Conservation (phyloP, 306 rosid species). For the Hylodesmum podocarpum region DNA sequence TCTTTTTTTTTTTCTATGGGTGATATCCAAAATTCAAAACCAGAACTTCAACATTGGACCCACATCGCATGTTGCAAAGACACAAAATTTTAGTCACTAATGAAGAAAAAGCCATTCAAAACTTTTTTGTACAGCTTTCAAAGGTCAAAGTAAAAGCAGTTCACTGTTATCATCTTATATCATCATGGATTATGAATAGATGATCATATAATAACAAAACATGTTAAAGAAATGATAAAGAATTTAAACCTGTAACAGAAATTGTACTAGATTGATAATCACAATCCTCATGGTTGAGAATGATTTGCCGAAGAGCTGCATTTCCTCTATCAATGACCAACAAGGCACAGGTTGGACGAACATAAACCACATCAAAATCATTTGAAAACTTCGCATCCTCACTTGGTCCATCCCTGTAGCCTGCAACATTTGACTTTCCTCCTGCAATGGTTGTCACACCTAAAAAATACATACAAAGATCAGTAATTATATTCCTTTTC, state of each 20-base stretch:
- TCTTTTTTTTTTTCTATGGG: background rate
- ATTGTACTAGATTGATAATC: conserved; percentile 73
- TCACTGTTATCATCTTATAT: background rate
- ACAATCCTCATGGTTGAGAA: conserved; percentile 85
- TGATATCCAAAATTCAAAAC: background rate
- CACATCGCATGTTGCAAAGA: background rate
- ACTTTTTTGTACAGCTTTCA: background rate
- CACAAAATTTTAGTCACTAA: background rate
- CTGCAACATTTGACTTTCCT: conserved; percentile 87
- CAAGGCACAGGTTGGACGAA: conserved; percentile 80
- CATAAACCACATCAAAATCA: conserved; percentile 86
- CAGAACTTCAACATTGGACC: conserved; percentile 17
- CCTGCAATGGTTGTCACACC: conserved; percentile 98
- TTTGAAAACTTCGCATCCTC: conserved; percentile 97
- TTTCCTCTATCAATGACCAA: conserved; percentile 95
- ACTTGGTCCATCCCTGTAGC: conserved; percentile 95
- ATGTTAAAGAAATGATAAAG: background rate
- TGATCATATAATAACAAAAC: background rate
- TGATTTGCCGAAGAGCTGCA: conserved; percentile 90
- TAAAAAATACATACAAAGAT: conserved; percentile 33
- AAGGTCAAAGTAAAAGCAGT: background rate
- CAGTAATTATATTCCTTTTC: background rate
- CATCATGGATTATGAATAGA: background rate
- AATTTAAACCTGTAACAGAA: conserved; percentile 70
- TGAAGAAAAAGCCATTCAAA: background rate